phyloP scores from a whole-genome alignment of 2,329 filamentous ascomycete species.

The Akanthomyces uredinophilus region DNA sequence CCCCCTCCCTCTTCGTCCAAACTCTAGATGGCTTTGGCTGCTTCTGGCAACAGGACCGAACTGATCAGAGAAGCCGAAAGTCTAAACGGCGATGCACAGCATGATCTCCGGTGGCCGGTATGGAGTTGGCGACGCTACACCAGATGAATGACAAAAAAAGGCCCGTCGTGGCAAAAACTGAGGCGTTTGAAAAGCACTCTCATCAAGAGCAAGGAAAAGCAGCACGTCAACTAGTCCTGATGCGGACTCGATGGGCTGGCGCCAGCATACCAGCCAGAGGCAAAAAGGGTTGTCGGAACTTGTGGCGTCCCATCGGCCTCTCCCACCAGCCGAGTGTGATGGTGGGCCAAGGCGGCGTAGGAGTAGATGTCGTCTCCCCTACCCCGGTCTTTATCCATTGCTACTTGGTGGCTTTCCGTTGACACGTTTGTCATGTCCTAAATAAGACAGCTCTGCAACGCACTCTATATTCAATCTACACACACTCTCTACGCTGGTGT shows the following conservation, averaged over 20 bases:
- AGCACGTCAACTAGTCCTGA: conserved; percentile 3
- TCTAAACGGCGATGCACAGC: background rate
- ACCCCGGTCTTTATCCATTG: no score
- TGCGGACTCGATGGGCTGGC: background rate
- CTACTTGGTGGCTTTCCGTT: background rate
- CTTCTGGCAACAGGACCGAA: background rate
- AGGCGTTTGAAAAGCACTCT: background rate
- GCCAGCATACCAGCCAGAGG: conserved; percentile 2
- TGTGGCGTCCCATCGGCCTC: background rate
- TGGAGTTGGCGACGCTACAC: background rate
- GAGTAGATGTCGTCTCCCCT: no score
- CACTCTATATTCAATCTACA: no score
- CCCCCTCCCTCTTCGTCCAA: background rate
- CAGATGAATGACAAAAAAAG: background rate
- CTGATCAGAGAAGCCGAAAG: conserved; percentile 3
- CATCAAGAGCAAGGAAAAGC: background rate
- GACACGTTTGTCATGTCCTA: no score
- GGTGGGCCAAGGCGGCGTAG: background rate
- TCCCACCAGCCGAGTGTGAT: background rate
- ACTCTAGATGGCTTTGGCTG: background rate
- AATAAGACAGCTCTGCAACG: no score
- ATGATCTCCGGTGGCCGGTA: no score
- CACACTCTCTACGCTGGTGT: background rate
- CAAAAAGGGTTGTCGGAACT: background rate
- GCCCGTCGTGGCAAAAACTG: background rate